Percentiles rank a stretch among this genome's conserved stretches.
Conservation (phyloP, 192 early-diverging fungal genomes). For the Backusella australiensis region DNA sequence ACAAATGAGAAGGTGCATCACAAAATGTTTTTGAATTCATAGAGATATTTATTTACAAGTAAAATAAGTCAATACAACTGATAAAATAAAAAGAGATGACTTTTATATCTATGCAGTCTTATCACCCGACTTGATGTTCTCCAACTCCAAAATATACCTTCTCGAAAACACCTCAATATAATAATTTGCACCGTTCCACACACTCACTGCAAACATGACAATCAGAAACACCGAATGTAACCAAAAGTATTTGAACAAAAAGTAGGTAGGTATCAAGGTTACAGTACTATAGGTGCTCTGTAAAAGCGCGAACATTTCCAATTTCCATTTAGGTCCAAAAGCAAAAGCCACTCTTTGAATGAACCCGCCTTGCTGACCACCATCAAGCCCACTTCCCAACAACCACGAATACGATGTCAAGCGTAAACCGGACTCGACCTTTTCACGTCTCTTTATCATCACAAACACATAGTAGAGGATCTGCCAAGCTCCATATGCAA, state of each 20-base stretch:
- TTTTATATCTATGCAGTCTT: no score
- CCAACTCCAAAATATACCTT: constrained; percentile 44
- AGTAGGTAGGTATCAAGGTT: constrained; percentile 41
- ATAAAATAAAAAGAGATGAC: no score
- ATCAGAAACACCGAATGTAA: constrained; percentile 55
- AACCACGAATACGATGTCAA: constrained; percentile 64
- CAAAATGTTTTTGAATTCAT: no score
- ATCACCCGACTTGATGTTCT: constrained; percentile 10
- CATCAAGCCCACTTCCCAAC: constrained; percentile 39
- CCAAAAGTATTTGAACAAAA: constrained; percentile 51
- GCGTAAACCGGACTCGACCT: constrained; percentile 39
- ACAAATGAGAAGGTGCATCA: no score
- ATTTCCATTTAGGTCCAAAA: constrained; percentile 51
- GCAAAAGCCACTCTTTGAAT: constrained; percentile 43
- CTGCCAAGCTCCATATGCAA: constrained; percentile 32
- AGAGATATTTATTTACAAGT: no score
- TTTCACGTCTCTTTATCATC: constrained; percentile 29
- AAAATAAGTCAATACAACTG: no score
- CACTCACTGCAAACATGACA: constrained; percentile 49
- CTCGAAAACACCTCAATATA: constrained; percentile 71
- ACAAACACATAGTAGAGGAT: constrained; percentile 32
- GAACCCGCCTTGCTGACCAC: constrained; percentile 26
- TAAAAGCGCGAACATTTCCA: constrained; percentile 58
- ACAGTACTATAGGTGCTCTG: constrained; percentile 54
- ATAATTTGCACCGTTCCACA: constrained; percentile 66